Evolutionary conservation across 306 rosid genomes (phyloP).

Genomic region (Inga oerstediana): DNA sequence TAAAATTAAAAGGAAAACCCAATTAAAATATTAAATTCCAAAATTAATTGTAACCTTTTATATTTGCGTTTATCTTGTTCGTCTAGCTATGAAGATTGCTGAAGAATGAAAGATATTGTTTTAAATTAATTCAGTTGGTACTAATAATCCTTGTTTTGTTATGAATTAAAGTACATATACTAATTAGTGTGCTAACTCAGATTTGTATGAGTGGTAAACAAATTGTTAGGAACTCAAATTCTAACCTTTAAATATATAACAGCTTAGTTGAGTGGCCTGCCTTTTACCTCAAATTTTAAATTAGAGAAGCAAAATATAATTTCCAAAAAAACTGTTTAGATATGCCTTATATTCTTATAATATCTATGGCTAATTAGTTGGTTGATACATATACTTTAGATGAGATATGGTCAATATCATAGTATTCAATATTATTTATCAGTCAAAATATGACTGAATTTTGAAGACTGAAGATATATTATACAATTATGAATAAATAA

Average conservation of each 20-base stretch:
- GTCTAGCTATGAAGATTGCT: not conserved
- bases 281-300: too few species aligned
- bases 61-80: not conserved
- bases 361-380: not conserved
- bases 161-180: too few species aligned
- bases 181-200: too few species aligned
- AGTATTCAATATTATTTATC: not conserved
- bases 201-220: too few species aligned
- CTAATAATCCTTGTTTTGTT: not conserved
- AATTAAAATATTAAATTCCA: not conserved
- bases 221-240: not conserved
- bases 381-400: not conserved
- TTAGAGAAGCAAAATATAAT: too few species aligned
- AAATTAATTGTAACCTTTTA: not conserved
- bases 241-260: too few species aligned
- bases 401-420: not conserved
- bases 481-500: not conserved
- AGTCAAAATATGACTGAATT: not conserved
- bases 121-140: not conserved
- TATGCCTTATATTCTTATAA: too few species aligned
- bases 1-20: not conserved
- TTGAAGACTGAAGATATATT: not conserved
- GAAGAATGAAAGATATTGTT: not conserved
- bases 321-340: too few species aligned
- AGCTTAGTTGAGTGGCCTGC: too few species aligned